phyloP scores from a whole-genome alignment of 768 basidiomycete genomes.

The Lenzites betulinus region DNA sequence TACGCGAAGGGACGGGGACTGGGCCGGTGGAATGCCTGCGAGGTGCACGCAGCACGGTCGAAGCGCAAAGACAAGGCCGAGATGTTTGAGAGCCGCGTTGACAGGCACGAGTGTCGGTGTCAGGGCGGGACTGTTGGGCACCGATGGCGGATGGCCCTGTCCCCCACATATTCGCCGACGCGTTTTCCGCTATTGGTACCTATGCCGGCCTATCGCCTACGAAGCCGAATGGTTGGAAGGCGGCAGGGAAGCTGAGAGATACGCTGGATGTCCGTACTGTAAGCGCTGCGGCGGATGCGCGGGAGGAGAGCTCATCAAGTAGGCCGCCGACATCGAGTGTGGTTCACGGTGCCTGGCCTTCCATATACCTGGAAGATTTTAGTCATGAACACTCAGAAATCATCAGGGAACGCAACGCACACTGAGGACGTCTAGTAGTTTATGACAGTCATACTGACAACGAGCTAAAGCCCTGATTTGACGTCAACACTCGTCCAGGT shows the following conservation, averaged over 20 bases:
- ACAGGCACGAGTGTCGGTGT: slow-evolving; percentile 9
- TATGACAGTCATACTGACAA: too few species aligned
- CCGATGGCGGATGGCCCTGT: not conserved
- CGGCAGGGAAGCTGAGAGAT: slow-evolving; percentile 1
- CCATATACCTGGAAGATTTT: not conserved
- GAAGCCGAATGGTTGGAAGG: not conserved
- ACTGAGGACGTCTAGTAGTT: too few species aligned
- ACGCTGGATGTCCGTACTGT: not conserved
- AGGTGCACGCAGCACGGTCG: not conserved
- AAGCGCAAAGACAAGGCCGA: not conserved
- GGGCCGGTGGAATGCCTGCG: not conserved
- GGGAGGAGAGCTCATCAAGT: not conserved
- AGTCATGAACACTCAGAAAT: too few species aligned
- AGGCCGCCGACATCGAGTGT: not conserved
- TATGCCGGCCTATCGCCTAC: not conserved
- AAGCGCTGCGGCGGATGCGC: not conserved
- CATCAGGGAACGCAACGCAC: too few species aligned
- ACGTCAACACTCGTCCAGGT: too few species aligned
- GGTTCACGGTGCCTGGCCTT: not conserved
- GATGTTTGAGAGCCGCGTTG: not conserved
- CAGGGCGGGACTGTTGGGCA: not conserved
- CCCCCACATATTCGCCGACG: not conserved
- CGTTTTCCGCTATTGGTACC: not conserved
- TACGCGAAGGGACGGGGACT: not conserved
- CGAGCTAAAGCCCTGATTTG: too few species aligned